Conservation (phyloP, 495 filamentous ascomycete genomes). For the Aspergillus hancockii region DNA sequence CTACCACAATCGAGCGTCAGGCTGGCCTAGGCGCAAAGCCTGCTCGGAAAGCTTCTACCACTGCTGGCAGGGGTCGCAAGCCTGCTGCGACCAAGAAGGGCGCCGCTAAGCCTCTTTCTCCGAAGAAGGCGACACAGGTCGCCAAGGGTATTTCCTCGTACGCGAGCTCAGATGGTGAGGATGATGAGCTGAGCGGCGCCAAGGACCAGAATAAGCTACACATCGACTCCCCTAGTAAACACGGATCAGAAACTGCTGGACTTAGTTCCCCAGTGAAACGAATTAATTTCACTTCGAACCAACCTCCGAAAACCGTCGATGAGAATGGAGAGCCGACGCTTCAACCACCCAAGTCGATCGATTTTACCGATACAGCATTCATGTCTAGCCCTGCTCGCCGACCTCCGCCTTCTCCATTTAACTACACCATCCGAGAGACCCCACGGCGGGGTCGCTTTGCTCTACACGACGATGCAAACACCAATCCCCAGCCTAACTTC, state of each 20-base stretch:
- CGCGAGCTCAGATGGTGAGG: constrained; percentile 47
- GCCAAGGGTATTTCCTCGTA: constrained; percentile 47
- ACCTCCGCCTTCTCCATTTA: constrained; percentile 52
- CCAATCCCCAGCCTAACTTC: constrained; percentile 26
- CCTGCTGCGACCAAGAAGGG: constrained; percentile 35
- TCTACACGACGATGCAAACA: constrained; percentile 24
- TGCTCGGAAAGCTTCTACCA: constrained; percentile 42
- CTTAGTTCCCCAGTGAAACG: constrained; percentile 44
- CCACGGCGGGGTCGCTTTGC: constrained; percentile 30
- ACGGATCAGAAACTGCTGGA: constrained; percentile 23
- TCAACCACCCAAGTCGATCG: constrained; percentile 31
- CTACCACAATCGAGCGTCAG: constrained; percentile 16
- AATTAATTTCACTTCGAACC: constrained; percentile 40
- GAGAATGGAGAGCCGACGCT: constrained; percentile 41
- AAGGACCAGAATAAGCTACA: constrained; percentile 42
- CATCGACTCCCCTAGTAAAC: constrained; percentile 45
- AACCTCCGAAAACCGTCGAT: constrained; percentile 30
- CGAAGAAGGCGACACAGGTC: constrained; percentile 57
- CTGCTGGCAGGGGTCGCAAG: constrained; percentile 38
- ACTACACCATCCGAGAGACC: constrained; percentile 42
- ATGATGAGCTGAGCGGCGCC: constrained; percentile 50
- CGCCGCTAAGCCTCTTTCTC: constrained; percentile 48
- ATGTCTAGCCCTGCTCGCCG: constrained; percentile 53
- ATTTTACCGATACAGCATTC: constrained; percentile 39
- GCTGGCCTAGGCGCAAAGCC: constrained; percentile 50